Conservation (phyloP, 1,284 basidiomycete species). For the Leccinum huronense region DNA sequence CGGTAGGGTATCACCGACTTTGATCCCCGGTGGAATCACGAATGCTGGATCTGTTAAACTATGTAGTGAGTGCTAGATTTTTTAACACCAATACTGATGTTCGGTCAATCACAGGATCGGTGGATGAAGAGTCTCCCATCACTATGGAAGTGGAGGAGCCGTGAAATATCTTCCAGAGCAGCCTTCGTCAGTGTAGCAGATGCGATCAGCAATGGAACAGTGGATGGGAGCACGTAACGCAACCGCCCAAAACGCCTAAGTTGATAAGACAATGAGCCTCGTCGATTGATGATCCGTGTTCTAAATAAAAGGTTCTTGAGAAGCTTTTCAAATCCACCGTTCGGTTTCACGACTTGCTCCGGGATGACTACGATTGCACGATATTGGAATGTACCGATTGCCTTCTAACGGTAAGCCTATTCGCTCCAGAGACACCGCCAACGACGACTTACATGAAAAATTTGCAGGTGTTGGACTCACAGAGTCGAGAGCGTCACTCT, state of each 20-base stretch:
- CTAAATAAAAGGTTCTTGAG: conserved; percentile 2
- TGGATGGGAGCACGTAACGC: neutral
- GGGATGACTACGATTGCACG: no score
- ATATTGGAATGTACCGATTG: no score
- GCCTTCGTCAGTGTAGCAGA: neutral
- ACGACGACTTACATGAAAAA: no score
- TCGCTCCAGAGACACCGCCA: no score
- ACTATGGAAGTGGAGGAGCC: neutral
- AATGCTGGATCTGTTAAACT: conserved; percentile 32
- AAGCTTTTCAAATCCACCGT: no score
- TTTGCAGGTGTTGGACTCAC: no score
- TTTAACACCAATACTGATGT: neutral
- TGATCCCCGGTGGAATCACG: conserved; percentile 22
- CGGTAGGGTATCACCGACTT: conserved; percentile 13
- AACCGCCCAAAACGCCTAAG: neutral
- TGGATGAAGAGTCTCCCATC: neutral
- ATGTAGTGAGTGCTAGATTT: neutral
- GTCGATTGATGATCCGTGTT: conserved; percentile 10
- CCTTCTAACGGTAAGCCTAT: no score
- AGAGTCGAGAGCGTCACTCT: conserved; percentile 28
- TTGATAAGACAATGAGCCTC: conserved; percentile 18
- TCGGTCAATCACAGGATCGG: neutral
- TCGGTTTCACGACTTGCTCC: no score
- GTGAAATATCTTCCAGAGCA: neutral
- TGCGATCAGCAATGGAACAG: neutral